A percentile compares a stretch with the other conserved stretches of the same genome.
phyloP scores from a whole-genome alignment of 768 basidiomycete species.

The Imleria badia region DNA sequence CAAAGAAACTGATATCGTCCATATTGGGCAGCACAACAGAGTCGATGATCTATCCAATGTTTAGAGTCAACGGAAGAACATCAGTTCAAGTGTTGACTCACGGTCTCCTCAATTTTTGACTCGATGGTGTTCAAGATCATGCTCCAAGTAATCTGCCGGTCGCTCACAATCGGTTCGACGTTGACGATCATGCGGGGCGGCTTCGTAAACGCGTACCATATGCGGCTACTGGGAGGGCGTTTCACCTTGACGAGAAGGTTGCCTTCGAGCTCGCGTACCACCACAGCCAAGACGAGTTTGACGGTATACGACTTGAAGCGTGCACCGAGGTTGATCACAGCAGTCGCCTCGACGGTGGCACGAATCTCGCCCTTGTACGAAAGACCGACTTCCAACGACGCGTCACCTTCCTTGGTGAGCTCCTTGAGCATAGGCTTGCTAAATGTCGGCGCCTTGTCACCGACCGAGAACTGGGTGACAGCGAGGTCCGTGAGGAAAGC shows the following conservation, averaged over 20 bases:
- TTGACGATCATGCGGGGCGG: slow-evolving; percentile 84
- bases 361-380: slow-evolving; percentile 85
- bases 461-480: slow-evolving; percentile 88
- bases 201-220: slow-evolving; percentile 93
- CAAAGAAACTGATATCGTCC: slow-evolving; percentile 97
- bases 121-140: slow-evolving; percentile 92
- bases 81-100: slow-evolving; percentile 38
- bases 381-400: slow-evolving; percentile 82
- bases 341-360: slow-evolving; percentile 87
- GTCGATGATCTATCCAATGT: slow-evolving; percentile 72
- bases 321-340: slow-evolving; percentile 79
- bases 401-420: slow-evolving; percentile 91
- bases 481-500: slow-evolving; percentile 80
- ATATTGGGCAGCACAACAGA: slow-evolving; percentile 96
- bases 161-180: slow-evolving; percentile 93
- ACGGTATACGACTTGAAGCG: slow-evolving; percentile 89
- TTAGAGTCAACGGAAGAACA: slow-evolving; percentile 66
- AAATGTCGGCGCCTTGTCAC: slow-evolving; percentile 78
- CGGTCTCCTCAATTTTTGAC: slow-evolving; percentile 82
- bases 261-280: slow-evolving; percentile 87
- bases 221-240: slow-evolving; percentile 89
- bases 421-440: slow-evolving; percentile 99
- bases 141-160: slow-evolving; percentile 90
- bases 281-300: slow-evolving; percentile 84
- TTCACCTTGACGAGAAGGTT: slow-evolving; percentile 89